Evolutionary conservation across 2,329 filamentous ascomycete genomes (phyloP).

Genomic region (Biscogniauxia marginata): DNA sequence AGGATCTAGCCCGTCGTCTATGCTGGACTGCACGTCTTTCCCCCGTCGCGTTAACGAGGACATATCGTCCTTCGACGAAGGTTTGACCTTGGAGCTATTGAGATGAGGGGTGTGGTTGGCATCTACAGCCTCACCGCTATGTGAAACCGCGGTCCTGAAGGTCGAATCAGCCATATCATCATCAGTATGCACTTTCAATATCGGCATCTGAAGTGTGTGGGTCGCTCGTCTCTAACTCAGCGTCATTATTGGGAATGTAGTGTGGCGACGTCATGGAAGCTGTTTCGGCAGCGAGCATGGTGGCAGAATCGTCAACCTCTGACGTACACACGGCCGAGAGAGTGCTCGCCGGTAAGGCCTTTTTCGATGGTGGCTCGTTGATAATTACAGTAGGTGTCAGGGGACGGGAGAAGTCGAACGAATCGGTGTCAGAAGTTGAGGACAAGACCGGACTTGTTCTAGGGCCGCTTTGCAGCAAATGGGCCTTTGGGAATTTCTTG

Average conservation of each 20-base stretch:
- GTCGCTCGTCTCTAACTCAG: conserved; percentile 25
- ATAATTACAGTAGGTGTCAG: conserved; percentile 18
- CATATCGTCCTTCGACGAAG: conserved; percentile 1
- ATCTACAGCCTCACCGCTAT: not conserved
- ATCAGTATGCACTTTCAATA: conserved; percentile 30
- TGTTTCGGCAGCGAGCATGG: conserved; percentile 13
- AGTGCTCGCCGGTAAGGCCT: conserved; percentile 1
- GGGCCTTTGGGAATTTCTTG: conserved; percentile 41
- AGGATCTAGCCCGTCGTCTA: not conserved
- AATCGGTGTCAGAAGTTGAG: conserved; percentile 26
- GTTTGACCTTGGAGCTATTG: not conserved
- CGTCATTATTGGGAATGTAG: conserved; percentile 11
- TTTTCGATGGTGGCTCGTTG: conserved; percentile 3
- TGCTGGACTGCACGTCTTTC: not conserved
- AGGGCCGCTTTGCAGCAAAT: conserved; percentile 33
- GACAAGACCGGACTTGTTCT: conserved; percentile 27
- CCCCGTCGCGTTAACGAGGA: conserved; percentile 4
- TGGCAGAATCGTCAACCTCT: conserved; percentile 5
- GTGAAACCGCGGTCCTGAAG: not conserved
- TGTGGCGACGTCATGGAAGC: conserved; percentile 23
- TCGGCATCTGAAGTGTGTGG: conserved; percentile 30
- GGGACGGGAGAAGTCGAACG: conserved; percentile 41
- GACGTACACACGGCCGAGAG: conserved; percentile 7
- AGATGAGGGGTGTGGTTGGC: not conserved
- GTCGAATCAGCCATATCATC: conserved; percentile 16